Percentiles rank a stretch among this genome's conserved stretches.
These are phyloP conservation scores for Metschnikowia noctiluminum DNA, from an alignment of 805 yeast species.

Conservation along the genomic window DNA sequence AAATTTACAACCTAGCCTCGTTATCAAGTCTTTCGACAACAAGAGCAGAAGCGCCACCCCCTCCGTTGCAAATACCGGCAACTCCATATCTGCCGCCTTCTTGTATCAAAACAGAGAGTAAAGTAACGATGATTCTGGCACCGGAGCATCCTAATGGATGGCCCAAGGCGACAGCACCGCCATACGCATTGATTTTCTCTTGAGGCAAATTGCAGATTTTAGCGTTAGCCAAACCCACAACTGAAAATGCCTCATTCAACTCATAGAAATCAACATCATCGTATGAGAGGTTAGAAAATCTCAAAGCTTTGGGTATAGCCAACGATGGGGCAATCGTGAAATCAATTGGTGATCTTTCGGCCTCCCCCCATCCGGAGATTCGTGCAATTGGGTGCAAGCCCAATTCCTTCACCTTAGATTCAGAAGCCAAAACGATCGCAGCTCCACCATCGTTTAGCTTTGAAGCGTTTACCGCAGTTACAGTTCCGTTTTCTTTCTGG, in stretches of 20 bases:
- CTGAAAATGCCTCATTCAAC: conserved; percentile 97
- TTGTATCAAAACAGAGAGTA: conserved; percentile 74
- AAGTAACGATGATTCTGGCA: conserved; percentile 87
- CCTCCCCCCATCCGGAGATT: conserved; percentile 96
- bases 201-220: conserved; percentile 61
- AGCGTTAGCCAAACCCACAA: conserved; percentile 88
- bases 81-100: conserved; percentile 82
- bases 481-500: conserved; percentile 90
- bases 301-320: conserved; percentile 94
- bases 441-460: conserved; percentile 98
- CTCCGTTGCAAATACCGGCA: conserved; percentile 98
- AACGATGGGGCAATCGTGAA: conserved; percentile 95
- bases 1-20: conserved; percentile 33
- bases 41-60: conserved; percentile 97
- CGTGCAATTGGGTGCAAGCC: conserved; percentile 86
- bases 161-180: conserved; percentile 96
- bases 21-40: conserved; percentile 66
- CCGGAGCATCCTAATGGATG: conserved; percentile 97
- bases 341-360: conserved; percentile 91
- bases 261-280: conserved; percentile 85
- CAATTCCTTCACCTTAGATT: conserved; percentile 76
- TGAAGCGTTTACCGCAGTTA: conserved; percentile 96
- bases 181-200: conserved; percentile 78
- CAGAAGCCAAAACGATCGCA: conserved; percentile 86
- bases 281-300: conserved; percentile 67